Evolutionary conservation across 768 basidiomycete species (phyloP), one percentile per base, ranked within the genome.

Genomic region (Mycena albidolilacea): DNA sequence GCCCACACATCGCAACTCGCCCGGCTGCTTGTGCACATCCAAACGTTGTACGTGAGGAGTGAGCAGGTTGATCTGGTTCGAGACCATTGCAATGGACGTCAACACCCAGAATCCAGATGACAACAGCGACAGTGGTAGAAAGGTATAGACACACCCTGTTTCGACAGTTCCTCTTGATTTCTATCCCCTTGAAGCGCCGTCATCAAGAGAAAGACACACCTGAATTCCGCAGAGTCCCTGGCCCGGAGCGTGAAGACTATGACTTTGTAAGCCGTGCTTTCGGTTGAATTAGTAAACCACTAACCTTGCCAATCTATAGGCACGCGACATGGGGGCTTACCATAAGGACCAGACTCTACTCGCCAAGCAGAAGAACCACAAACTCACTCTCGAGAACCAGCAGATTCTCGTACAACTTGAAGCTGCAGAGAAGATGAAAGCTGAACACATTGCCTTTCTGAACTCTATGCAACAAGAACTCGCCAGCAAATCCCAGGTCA

Each of bases 41-140:
- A 46, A 55, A 64, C 71, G 55, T 72, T 68, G 66, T 67, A 72
- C 66, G 66, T 60, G 54, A 57, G 71, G 71, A 72, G 71, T 44
- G 66, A 72, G 38, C 70, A 64, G 38, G 54, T 64, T 57, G 46
- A 63, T 48, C 60, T 63, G 58, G 55, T 67, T 59, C 46, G 46
- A 44, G 44, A 46, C 23, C 23, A 54, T 46, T 19, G 37, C 37
- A 41, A 64, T 71, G 64, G 70, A 71, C 37, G 38, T 64, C 7
- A 63, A 64, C 69, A 2, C 41, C 69, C 41, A 63, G 6, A 55
- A 19, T 58, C 43, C 62, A 54, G 37, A 64, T 59, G 52, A 55
- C 41, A 46, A 44, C 11, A 39, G 35, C 41, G 35, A 41, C 61
- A 39, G 46, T 46, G 38, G 46, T 60, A 38, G 44, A 71, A 71